Evolutionary conservation across 176 grass and related monocot genomes (phyloP).

Genomic region (Carex cristatella): DNA sequence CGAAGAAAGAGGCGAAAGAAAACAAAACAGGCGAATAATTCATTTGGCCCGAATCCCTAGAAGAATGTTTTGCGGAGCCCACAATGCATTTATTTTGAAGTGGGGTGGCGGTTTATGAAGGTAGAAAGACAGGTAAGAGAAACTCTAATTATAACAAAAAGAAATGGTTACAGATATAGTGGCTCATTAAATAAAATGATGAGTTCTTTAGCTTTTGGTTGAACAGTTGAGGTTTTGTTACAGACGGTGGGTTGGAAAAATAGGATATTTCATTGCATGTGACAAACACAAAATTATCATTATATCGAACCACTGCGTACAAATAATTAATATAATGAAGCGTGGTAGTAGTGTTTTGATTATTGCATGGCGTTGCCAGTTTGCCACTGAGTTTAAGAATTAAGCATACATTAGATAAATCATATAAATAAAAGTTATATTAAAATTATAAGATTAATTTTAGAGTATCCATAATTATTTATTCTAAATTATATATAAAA

Average conservation of each 20-base stretch:
- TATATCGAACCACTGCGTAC: not conserved
- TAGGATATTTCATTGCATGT: not conserved
- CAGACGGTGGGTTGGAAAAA: not conserved
- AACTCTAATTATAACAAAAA: not conserved
- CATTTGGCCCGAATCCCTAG: not conserved
- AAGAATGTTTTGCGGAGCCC: conserved; percentile 21
- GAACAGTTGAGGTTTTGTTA: conserved; percentile 4
- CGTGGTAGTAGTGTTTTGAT: too few relatives aligned
- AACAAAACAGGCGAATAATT: conserved; percentile 22
- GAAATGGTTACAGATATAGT: too few relatives aligned
- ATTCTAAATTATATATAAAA: too few relatives aligned
- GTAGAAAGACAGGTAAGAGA: conserved; percentile 7
- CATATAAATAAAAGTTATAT: too few relatives aligned
- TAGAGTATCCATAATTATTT: too few relatives aligned
- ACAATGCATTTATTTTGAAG: not conserved
- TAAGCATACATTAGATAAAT: too few relatives aligned
- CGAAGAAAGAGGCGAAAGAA: not conserved
- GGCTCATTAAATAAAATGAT: conserved; percentile 13
- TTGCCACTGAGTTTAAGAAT: too few relatives aligned
- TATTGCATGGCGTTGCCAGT: too few relatives aligned
- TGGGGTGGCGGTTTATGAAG: not conserved
- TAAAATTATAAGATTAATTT: too few relatives aligned
- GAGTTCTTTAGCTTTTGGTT: conserved; percentile 9
- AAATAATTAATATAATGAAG: too few relatives aligned
- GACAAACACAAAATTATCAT: not conserved